Evolutionary conservation across 1,284 basidiomycete species (phyloP).

Genomic region (Ganoderma sp.): DNA sequence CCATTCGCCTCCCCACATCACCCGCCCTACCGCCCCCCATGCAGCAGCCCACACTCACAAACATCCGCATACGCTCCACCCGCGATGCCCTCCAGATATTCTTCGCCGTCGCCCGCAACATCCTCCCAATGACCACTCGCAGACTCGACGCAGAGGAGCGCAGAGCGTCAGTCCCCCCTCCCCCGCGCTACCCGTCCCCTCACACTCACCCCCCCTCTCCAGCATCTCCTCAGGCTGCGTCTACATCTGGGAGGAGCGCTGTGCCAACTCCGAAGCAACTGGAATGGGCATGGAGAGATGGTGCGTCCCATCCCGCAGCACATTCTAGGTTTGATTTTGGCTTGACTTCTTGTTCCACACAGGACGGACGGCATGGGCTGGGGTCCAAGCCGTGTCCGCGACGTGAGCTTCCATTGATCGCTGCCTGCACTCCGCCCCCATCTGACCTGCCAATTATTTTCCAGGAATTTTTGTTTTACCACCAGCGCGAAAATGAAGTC

Average conservation of each 20-base stretch:
- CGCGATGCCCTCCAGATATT: conserved; percentile 81
- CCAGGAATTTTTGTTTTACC: conserved; percentile 83
- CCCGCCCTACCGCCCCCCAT: conserved; percentile 34
- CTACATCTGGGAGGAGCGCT: conserved; percentile 86
- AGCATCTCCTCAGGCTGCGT: conserved; percentile 66
- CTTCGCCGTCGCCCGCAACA: conserved; percentile 69
- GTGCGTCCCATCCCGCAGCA: conserved; percentile 43
- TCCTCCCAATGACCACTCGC: conserved; percentile 75
- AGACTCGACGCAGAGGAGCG: conserved; percentile 78
- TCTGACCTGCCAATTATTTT: conserved; percentile 13
- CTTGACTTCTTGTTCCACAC: conserved; percentile 14
- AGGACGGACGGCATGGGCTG: conserved; percentile 86
- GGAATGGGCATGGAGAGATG: conserved; percentile 83
- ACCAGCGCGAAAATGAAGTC: conserved; percentile 75
- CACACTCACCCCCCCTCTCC: background rate
- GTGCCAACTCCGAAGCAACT: conserved; percentile 75
- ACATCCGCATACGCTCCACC: conserved; percentile 76
- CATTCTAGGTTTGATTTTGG: conserved; percentile 7
- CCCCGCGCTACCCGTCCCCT: background rate
- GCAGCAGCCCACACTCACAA: conserved; percentile 75
- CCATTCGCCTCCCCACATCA: conserved; percentile 29
- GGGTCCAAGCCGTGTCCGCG: conserved; percentile 79
- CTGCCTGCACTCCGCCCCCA: background rate
- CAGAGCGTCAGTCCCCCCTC: conserved; percentile 35
- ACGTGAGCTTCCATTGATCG: conserved; percentile 51